Conservation (phyloP, 192 early-diverging fungal species). For the Dissophora globulifera region DNA sequence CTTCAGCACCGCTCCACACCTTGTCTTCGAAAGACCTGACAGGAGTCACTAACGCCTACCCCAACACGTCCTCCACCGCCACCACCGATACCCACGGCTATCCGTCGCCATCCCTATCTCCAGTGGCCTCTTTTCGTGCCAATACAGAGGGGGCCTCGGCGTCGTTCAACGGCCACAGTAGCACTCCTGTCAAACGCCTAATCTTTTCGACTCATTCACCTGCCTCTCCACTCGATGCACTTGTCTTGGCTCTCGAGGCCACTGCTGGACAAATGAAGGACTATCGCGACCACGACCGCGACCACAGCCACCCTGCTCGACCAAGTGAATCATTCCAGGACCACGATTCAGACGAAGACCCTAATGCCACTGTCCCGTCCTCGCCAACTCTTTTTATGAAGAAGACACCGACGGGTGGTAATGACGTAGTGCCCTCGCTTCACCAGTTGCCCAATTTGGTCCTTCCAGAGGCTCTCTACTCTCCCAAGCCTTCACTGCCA, state of each 20-base stretch:
- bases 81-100: slow-evolving; percentile 9
- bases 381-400: slow-evolving; percentile 45
- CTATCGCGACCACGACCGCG: background rate
- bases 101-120: slow-evolving; percentile 47
- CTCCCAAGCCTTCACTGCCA: background rate
- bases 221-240: slow-evolving; percentile 49
- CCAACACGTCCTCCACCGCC: slow-evolving; percentile 10
- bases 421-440: slow-evolving; percentile 10
- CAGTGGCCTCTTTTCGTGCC: slow-evolving; percentile 15
- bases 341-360: slow-evolving; percentile 27
- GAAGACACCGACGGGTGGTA: background rate
- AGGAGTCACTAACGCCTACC: background rate
- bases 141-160: slow-evolving; percentile 1
- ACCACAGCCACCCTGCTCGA: background rate
- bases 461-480: slow-evolving; percentile 27
- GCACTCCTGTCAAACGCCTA: slow-evolving; percentile 20
- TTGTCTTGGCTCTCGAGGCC: slow-evolving; percentile 52
- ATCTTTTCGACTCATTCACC: slow-evolving; percentile 24
- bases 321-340: too few species aligned
- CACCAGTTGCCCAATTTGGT: slow-evolving; percentile 27
- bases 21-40: background rate
- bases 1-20: background rate
- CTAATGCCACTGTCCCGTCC: slow-evolving; percentile 47
- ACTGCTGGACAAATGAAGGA: slow-evolving; percentile 33
- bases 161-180: background rate